Evolutionary conservation across 1,284 basidiomycete genomes (phyloP).

Genomic region (Sparassis latifolia): DNA sequence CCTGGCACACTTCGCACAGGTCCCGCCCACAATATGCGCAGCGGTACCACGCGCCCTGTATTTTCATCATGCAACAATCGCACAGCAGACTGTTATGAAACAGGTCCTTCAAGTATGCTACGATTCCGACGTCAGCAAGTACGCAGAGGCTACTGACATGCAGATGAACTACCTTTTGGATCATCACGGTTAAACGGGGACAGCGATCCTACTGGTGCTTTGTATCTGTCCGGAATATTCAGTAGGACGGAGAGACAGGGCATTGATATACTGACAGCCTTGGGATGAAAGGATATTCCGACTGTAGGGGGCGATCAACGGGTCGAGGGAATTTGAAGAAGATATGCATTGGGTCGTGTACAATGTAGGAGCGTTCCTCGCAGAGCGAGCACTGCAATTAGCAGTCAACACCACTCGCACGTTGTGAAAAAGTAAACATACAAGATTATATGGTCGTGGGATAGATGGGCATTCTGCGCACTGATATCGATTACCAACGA

Average conservation of each 20-base stretch:
- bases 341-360: conserved; percentile 79
- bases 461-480: conserved; percentile 70
- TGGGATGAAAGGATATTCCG: conserved; percentile 56
- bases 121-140: neutral
- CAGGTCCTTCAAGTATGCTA: conserved; percentile 67
- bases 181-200: conserved; percentile 30
- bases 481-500: conserved; percentile 68
- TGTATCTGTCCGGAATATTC: no score
- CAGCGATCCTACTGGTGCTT: no score
- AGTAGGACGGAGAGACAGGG: no score
- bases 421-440: conserved; percentile 26
- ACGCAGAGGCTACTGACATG: neutral
- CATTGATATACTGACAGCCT: conserved; percentile 39
- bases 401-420: conserved; percentile 6
- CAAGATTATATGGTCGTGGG: conserved; percentile 57
- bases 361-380: conserved; percentile 66
- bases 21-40: conserved; percentile 84
- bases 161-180: conserved; percentile 47
- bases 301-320: conserved; percentile 64
- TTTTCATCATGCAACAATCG: conserved; percentile 68
- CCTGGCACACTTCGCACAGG: conserved; percentile 75
- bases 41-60: conserved; percentile 80
- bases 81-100: conserved; percentile 65
- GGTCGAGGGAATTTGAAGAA: conserved; percentile 84
- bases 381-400: conserved; percentile 69